Percentiles rank a stretch among this genome's conserved stretches.
phyloP scores from a whole-genome alignment of 495 filamentous ascomycete species.

The Lophium mytilinum region DNA sequence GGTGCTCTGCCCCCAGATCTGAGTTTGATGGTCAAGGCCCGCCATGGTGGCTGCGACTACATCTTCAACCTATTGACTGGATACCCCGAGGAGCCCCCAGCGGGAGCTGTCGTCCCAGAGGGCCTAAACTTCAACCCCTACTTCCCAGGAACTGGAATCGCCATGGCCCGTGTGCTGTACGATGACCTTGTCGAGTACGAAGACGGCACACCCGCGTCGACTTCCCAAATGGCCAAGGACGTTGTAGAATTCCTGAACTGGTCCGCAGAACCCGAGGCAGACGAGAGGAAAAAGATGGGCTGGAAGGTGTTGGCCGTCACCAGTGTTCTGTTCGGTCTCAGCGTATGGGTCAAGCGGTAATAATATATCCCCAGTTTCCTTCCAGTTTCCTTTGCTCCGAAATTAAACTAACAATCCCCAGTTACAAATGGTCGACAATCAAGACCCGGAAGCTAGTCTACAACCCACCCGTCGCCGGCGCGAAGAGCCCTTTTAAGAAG shows the following conservation, averaged over 20 bases:
- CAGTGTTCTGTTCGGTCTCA: conserved; percentile 70
- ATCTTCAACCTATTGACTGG: conserved; percentile 96
- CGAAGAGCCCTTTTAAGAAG: conserved; percentile 3
- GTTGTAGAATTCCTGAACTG: conserved; percentile 98
- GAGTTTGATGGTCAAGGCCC: conserved; percentile 92
- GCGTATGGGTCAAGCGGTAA: conserved; percentile 90
- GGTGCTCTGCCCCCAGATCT: conserved; percentile 97
- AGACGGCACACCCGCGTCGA: conserved; percentile 85
- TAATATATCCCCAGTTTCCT: background rate
- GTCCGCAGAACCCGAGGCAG: conserved; percentile 98
- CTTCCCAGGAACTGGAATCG: conserved; percentile 98
- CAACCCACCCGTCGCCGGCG: conserved; percentile 50
- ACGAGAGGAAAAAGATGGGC: conserved; percentile 98
- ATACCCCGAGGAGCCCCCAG: conserved; percentile 93
- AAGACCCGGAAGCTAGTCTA: conserved; percentile 93
- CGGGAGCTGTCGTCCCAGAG: conserved; percentile 67
- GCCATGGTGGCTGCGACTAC: conserved; percentile 98
- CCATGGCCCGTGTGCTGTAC: conserved; percentile 96
- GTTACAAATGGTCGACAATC: conserved; percentile 93
- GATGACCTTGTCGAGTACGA: conserved; percentile 98
- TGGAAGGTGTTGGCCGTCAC: conserved; percentile 81
- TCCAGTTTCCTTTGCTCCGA: background rate
- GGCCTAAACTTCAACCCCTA: conserved; percentile 99
- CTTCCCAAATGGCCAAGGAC: conserved; percentile 99
- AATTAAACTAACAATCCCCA: conserved; percentile 19